Conservation (phyloP, 768 basidiomycete species). For the Piloderma croceum region DNA sequence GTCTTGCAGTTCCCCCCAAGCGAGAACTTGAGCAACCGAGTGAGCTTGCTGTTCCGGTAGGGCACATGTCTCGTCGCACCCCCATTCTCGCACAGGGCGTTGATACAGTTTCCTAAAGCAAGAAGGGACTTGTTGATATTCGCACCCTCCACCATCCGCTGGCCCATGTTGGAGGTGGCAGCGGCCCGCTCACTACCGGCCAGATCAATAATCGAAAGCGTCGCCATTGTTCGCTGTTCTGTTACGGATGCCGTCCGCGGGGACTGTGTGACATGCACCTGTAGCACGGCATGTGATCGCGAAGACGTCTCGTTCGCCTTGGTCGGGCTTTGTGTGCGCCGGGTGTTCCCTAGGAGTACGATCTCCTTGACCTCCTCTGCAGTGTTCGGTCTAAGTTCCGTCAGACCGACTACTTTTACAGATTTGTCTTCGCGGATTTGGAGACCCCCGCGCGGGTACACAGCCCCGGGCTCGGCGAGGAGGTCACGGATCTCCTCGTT, state of each 20-base stretch:
- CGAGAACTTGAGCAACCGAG: constrained; percentile 94
- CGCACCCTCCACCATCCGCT: constrained; percentile 96
- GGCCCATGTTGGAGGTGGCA: constrained; percentile 95
- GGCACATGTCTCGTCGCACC: constrained; percentile 86
- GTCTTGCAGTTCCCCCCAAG: constrained; percentile 99
- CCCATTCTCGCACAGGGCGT: constrained; percentile 93
- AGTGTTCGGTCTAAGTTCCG: constrained; percentile 70
- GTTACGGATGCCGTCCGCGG: constrained; percentile 81
- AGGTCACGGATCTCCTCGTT: constrained; percentile 98
- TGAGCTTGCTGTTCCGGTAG: constrained; percentile 97
- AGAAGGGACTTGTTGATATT: constrained; percentile 99
- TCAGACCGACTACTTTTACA: constrained; percentile 84
- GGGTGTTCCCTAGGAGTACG: constrained; percentile 81
- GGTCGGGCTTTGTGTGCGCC: constrained; percentile 89
- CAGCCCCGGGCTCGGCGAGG: constrained; percentile 64
- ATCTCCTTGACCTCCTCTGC: constrained; percentile 94
- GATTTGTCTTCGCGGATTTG: constrained; percentile 92
- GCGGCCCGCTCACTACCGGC: constrained; percentile 97
- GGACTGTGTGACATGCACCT: constrained; percentile 87
- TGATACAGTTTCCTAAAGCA: constrained; percentile 96
- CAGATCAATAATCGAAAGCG: constrained; percentile 95
- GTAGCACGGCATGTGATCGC: constrained; percentile 94
- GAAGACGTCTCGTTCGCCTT: constrained; percentile 97
- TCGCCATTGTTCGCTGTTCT: constrained; percentile 79
- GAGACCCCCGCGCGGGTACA: constrained; percentile 73